These are phyloP conservation scores for Acer saccharum DNA, from an alignment of 345 rosid species.

Conservation along the genomic window DNA sequence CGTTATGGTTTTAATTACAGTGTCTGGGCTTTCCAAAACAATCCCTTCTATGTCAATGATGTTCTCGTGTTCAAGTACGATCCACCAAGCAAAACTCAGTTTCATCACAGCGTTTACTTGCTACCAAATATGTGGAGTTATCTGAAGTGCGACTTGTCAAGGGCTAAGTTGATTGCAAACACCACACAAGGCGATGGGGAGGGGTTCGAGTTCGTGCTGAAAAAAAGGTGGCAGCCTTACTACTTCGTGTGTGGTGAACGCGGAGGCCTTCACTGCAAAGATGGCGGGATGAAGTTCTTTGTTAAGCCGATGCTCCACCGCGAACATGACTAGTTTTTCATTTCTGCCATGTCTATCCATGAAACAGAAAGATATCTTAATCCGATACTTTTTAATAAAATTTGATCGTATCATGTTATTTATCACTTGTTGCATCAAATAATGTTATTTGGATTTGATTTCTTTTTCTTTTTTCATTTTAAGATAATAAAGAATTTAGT, in stretches of 20 bases:
- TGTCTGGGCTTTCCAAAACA: conserved; percentile 57
- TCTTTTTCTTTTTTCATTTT: too few relatives aligned
- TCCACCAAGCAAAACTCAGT: conserved; percentile 48
- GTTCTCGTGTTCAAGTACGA: conserved; percentile 71
- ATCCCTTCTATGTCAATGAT: conserved; percentile 65
- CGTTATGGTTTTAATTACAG: conserved; percentile 59
- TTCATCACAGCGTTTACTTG: conserved; percentile 67
- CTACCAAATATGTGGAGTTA: conserved; percentile 52
- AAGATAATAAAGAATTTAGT: too few relatives aligned
- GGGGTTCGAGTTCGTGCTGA: conserved; percentile 61
- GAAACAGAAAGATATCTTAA: too few relatives aligned
- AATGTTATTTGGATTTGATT: too few relatives aligned
- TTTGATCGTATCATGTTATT: too few relatives aligned
- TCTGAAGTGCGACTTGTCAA: conserved; percentile 47
- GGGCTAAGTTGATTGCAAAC: conserved; percentile 52
- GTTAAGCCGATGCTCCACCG: conserved; percentile 45
- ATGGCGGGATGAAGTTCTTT: conserved; percentile 70
- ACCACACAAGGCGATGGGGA: conserved; percentile 54
- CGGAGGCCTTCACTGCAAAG: conserved; percentile 60
- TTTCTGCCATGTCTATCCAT: neutral
- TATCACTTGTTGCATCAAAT: too few relatives aligned
- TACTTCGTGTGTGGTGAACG: conserved; percentile 72
- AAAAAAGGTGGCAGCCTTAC: conserved; percentile 40
- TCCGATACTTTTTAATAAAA: too few relatives aligned
- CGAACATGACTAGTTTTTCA: conserved; percentile 10